Base-by-base conservation (phyloP, 208 protist species). In the Leishmania aethiopica region DNA sequence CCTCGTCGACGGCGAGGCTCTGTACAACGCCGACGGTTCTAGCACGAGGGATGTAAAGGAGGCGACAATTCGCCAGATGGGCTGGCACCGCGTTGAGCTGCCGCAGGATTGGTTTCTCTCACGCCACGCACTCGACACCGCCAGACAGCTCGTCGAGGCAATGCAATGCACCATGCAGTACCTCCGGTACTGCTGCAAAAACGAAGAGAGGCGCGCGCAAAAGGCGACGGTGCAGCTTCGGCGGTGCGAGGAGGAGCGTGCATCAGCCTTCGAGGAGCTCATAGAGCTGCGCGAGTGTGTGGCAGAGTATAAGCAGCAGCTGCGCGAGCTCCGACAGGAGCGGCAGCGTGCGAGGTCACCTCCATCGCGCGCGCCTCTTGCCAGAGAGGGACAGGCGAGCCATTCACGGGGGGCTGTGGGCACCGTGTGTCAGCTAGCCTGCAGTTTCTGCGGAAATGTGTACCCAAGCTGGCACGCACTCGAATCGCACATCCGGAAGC, bases 151-250 rank as follows among this genome's bases (percentile, higher is more conserved):
- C 40, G 51, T 93, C 19, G 42, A 80, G 60, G 89, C 86, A 10
- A 87, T 97, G 84, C 94, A 97, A 82, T 95, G 94, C 83, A 95
- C 92, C 7, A 89, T 97, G 37, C 94, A 97, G 78, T 97, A 95
- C 78, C 77, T 92, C 55, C 45, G 78, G 35, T 79, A 93, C 72
- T 66, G 75, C 57, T 2, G 78, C 37, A 84, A 82, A 53, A 75
- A 55, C 10, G 78, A 88, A 37, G 82, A 90, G 69, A 83, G 81
- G 81, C 62, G 59, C 17, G 73, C 51, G 40, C 47, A 73, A 3
- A 84, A 79, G 28, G 17, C 80, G 32, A 70, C 59, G 2, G 84
- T 77, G n/a, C 53, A 83, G 19, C 73, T 86, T 47, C 78, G 75
- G 45, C 80, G 79, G 15, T 83, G 83, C 15, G 69, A 91, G 55